Conservation (phyloP, 495 filamentous ascomycete species). For the Penicillium riverlandense region DNA sequence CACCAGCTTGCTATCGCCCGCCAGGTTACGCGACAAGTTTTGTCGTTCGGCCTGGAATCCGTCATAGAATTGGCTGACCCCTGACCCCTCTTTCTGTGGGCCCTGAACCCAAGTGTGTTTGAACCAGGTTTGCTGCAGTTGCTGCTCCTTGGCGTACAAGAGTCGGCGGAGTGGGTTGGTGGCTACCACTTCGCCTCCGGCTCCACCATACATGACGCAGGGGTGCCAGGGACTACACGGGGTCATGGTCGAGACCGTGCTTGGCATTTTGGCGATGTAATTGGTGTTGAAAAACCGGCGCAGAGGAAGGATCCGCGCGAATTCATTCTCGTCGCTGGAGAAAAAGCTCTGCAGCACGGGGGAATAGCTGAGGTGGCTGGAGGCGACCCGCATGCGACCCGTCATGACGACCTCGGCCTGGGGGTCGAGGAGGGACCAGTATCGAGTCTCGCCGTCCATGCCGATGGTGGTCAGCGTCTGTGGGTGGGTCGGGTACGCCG, state of each 20-base stretch:
- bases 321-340: conserved; percentile 51
- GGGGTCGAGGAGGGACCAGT: conserved; percentile 49
- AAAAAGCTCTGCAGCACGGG: conserved; percentile 48
- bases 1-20: conserved; percentile 1
- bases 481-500: conserved; percentile 54
- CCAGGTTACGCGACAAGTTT: conserved; percentile 23
- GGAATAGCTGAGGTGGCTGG: conserved; percentile 45
- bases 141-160: conserved; percentile 44
- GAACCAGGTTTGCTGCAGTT: conserved; percentile 58
- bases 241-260: conserved; percentile 33
- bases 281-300: conserved; percentile 51
- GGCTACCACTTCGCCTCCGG: conserved; percentile 47
- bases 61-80: conserved; percentile 51
- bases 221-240: conserved; percentile 45
- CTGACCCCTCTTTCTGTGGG: conserved; percentile 21
- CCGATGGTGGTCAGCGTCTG: conserved; percentile 45
- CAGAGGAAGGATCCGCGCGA: conserved; percentile 42
- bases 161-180: conserved; percentile 50
- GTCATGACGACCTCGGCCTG: conserved; percentile 41
- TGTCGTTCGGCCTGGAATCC: conserved; percentile 46
- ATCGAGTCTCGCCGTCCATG: conserved; percentile 51
- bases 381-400: conserved; percentile 44
- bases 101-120: conserved; percentile 48
- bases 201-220: conserved; percentile 45
- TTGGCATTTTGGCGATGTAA: conserved; percentile 26